Conservation (phyloP, 768 basidiomycete genomes). For the Porphyrellus cyaneotinctus region DNA sequence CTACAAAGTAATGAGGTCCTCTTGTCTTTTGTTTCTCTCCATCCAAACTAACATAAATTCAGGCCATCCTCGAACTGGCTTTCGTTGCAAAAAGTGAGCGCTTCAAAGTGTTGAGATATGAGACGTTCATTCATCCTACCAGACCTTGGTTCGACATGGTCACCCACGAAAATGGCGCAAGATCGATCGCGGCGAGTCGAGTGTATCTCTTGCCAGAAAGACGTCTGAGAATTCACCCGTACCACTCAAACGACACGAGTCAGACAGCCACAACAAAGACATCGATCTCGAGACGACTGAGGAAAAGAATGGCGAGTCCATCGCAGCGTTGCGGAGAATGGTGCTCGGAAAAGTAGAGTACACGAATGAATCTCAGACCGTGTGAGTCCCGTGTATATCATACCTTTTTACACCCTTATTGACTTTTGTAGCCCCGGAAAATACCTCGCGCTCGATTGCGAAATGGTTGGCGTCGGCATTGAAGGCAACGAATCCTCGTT, state of each 20-base stretch:
- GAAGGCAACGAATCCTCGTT: constrained; percentile 14
- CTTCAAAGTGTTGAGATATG: background rate
- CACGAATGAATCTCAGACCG: constrained; percentile 34
- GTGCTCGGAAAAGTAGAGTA: constrained; percentile 45
- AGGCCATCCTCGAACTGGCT: constrained; percentile 55
- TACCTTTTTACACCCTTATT: background rate
- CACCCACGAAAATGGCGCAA: constrained; percentile 19
- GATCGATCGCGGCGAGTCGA: constrained; percentile 7
- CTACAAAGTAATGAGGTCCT: constrained; percentile 12
- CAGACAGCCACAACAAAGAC: background rate
- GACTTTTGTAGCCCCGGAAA: constrained; percentile 52
- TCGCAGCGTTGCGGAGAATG: constrained; percentile 37
- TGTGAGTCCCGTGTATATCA: constrained; percentile 36
- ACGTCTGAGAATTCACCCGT: background rate
- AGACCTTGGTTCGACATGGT: constrained; percentile 11
- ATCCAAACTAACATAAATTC: constrained; percentile 2
- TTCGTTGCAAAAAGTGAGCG: constrained; percentile 47
- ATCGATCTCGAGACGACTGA: constrained; percentile 4
- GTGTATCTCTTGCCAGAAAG: background rate
- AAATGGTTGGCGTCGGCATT: constrained; percentile 17
- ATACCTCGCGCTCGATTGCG: constrained; percentile 88
- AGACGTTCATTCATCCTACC: background rate
- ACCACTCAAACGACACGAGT: background rate
- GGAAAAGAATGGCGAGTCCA: constrained; percentile 41
- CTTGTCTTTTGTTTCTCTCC: background rate